Evolutionary conservation across 345 rosid genomes (phyloP), one percentile per base, ranked within the genome.

Genomic region (Eucalyptus pauciflora): DNA sequence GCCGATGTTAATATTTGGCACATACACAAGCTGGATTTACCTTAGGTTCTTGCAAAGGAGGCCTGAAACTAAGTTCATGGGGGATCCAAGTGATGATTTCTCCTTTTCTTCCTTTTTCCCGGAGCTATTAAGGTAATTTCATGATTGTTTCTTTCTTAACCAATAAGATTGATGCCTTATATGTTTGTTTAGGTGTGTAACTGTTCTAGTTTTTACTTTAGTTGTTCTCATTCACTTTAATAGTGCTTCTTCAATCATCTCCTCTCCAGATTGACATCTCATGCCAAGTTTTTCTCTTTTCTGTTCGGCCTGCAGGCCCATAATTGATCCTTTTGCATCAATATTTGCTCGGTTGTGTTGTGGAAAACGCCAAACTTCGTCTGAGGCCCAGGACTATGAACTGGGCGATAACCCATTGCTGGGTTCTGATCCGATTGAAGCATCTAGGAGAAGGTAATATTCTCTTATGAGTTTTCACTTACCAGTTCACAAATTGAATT

Each of bases 51-150:
- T 94, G 45, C 99, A 97, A 91, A 95, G 91, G 93, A 97, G 94
- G 91, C 96, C 97, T 87, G 97, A 97, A 93, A 94, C 97, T 48
- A 98, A 96, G 92, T 94, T 94, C 85, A 95, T 94, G 93, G 99
- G 99, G 54, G 99, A 98, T 90, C 97, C 98, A 51, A 97, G 96
- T 91, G 98, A 96, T 88, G 99, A 98, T 90, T 98, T 98, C 92
- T 92, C 98, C 86, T 96, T 98, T 93, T 97, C 97, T 41, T 91
- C 98, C 33, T 98, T 98, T 94, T 98, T 97, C 93, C 99, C 99
- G 85, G 99, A 98, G 87, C 88, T 94, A 86, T 87, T 98, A 79
- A 95, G 98, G 99, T 76, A 76, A 76, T 76, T 76, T 76, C 5
- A 6, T 76, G 85, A 41, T 76, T 41, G 29, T 76, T 41, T 76